Evolutionary conservation across 192 early-diverging fungal genomes (phyloP).

Genomic region (Coemansia sp.): DNA sequence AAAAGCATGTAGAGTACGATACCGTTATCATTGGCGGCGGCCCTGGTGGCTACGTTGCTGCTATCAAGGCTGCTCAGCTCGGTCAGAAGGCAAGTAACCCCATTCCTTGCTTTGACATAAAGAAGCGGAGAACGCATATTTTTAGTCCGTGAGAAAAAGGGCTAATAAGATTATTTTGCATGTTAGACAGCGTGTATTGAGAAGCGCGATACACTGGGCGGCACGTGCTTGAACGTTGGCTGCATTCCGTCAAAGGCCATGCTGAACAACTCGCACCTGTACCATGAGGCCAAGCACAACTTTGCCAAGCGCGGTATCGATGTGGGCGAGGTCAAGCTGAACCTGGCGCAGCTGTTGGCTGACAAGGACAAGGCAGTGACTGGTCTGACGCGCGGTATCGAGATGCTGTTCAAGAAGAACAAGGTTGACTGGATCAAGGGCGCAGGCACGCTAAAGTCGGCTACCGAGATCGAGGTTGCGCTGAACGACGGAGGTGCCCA

Average conservation of each 20-base stretch:
- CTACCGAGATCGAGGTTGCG: constrained; percentile 79
- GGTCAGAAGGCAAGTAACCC: constrained; percentile 79
- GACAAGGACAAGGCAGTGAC: constrained; percentile 86
- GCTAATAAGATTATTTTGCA: background rate
- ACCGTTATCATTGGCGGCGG: constrained; percentile 91
- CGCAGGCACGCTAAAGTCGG: constrained; percentile 72
- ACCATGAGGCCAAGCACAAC: constrained; percentile 88
- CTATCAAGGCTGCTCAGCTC: constrained; percentile 97
- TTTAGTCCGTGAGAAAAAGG: background rate
- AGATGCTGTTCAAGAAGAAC: constrained; percentile 96
- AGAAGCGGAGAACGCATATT: too few species aligned
- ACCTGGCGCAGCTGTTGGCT: constrained; percentile 86
- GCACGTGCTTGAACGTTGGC: constrained; percentile 98
- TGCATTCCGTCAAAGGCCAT: constrained; percentile 99
- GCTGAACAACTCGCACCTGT: constrained; percentile 97
- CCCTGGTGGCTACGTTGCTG: constrained; percentile 97
- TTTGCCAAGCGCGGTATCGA: constrained; percentile 93
- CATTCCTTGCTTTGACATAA: too few species aligned
- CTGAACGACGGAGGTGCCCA: constrained; percentile 73
- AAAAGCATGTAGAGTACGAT: constrained; percentile 63
- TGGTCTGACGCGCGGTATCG: constrained; percentile 87
- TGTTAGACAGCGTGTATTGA: constrained; percentile 91
- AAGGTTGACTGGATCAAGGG: constrained; percentile 96
- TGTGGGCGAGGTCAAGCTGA: constrained; percentile 75
- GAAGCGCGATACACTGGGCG: constrained; percentile 91